Evolutionary conservation across 495 filamentous ascomycete genomes (phyloP).

Genomic region (Hamigera avellanea): DNA sequence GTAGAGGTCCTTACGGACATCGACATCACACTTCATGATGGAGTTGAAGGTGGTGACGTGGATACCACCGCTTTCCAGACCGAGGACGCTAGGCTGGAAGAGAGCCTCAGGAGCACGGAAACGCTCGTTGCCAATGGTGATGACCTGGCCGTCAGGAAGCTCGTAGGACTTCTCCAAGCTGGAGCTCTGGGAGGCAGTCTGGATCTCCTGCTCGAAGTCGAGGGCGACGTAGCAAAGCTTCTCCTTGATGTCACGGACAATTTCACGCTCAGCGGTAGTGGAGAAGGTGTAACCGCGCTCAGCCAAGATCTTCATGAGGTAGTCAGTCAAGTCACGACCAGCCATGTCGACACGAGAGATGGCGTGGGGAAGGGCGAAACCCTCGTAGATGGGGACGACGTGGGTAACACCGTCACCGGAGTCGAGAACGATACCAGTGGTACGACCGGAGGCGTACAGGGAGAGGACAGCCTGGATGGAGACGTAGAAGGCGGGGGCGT

Average conservation of each 20-base stretch:
- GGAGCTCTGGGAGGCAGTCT: constrained; percentile 97
- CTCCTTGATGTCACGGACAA: constrained; percentile 99
- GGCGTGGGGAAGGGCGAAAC: constrained; percentile 98
- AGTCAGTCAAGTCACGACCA: constrained; percentile 98
- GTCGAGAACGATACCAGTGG: constrained; percentile 99
- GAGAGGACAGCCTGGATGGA: constrained; percentile 99
- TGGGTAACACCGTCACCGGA: constrained; percentile 99
- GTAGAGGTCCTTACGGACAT: constrained; percentile 98
- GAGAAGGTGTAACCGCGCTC: constrained; percentile 99
- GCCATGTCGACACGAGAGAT: constrained; percentile 99
- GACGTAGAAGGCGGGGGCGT: constrained; percentile 99
- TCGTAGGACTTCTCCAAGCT: constrained; percentile 99
- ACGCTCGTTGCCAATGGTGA: constrained; percentile 99
- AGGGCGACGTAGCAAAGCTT: constrained; percentile 99
- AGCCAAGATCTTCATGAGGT: constrained; percentile 99
- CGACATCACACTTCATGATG: constrained; percentile 99
- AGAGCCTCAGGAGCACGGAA: constrained; percentile 99
- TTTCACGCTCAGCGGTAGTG: constrained; percentile 99
- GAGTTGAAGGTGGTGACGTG: constrained; percentile 99
- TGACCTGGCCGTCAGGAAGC: constrained; percentile 98
- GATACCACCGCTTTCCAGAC: constrained; percentile 96
- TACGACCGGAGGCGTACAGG: constrained; percentile 99
- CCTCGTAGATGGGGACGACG: constrained; percentile 99
- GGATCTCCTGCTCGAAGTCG: constrained; percentile 99
- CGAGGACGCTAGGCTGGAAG: constrained; percentile 96